Evolutionary conservation across 768 basidiomycete genomes (phyloP), one percentile per base, ranked within the genome.

Genomic region (Naematelia encephala): DNA sequence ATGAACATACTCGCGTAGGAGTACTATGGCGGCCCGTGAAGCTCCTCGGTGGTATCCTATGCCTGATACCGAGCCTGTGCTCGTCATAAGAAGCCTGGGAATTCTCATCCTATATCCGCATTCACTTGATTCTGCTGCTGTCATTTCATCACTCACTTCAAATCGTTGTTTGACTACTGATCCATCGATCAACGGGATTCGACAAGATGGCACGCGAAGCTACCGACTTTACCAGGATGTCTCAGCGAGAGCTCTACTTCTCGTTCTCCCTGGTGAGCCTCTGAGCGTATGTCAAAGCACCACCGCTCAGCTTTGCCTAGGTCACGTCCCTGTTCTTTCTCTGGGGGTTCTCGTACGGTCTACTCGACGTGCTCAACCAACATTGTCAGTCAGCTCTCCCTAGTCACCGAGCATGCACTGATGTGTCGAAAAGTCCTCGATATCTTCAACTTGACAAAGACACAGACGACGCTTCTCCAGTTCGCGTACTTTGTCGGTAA

Each of bases 401-500:
- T 8, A 39, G 8, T 8, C 34, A 8, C 34, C 34, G 16, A 8
- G 8, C 34, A 16, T 8, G 34, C 16, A 16, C 34, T 39, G 34
- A 39, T 39, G 16, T 8, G 16, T 39, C 16, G 34, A 16, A n/a
- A 8, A 39, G 34, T 39, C 34, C 34, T 39, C 8, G 34, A 39
- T 16, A 39, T 39, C 34, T 39, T 39, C 34, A 16, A 16, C 8
- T 39, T 39, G 34, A 39, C 34, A 8, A 39, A 39, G 34, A 53
- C 57, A 1, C 56, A 69, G 44, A 51, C 57, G 8, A 67, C 68
- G 1, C 39, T 66, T 25, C 56, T 69, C 1, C 68, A 67, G 27
- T 64, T 64, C 29, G 68, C 68, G 16, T 68, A 68, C 34, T 68
- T 68, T 26, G 63, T 59, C 42, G 34, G 34, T 39, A 8, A 39